phyloP scores from a whole-genome alignment of 305 asterid genomes.

The Striga hermonthica region DNA sequence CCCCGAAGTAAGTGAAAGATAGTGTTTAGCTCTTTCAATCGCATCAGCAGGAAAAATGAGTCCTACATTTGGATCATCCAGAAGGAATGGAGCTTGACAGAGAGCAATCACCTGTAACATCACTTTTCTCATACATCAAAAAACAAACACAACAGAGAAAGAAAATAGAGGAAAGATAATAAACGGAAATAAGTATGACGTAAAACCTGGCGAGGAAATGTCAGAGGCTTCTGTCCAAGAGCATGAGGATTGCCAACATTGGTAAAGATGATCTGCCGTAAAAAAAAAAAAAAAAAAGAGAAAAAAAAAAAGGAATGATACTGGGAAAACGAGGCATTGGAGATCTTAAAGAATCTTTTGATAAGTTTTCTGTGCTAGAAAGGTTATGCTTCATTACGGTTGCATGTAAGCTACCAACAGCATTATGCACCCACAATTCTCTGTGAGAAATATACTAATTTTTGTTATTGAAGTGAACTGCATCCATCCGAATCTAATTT shows the following conservation, averaged over 20 bases:
- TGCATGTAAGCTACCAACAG: neutral
- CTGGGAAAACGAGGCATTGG: neutral
- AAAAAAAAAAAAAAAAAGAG: slow-evolving; percentile 12
- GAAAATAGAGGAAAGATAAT: slow-evolving; percentile 9
- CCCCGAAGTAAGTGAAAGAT: slow-evolving; percentile 72
- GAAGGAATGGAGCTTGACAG: slow-evolving; percentile 96
- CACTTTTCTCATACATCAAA: slow-evolving; percentile 9
- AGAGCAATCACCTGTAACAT: slow-evolving; percentile 80
- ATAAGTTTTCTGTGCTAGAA: neutral
- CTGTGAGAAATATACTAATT: neutral
- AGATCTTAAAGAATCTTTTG: neutral
- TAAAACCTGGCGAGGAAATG: slow-evolving; percentile 81
- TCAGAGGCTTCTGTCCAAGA: slow-evolving; percentile 81
- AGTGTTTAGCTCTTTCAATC: slow-evolving; percentile 88
- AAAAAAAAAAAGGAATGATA: neutral
- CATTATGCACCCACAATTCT: neutral
- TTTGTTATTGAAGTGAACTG: too few species aligned
- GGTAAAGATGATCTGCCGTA: slow-evolving; percentile 72
- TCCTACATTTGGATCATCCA: slow-evolving; percentile 95
- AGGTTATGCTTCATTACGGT: neutral
- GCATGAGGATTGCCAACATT: slow-evolving; percentile 95
- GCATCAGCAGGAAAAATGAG: slow-evolving; percentile 96
- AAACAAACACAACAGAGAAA: slow-evolving; percentile 1
- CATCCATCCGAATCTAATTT: too few species aligned
- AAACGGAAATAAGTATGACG: neutral